phyloP scores from a whole-genome alignment of 805 yeast genomes.

The Clavispora carvajalis region DNA sequence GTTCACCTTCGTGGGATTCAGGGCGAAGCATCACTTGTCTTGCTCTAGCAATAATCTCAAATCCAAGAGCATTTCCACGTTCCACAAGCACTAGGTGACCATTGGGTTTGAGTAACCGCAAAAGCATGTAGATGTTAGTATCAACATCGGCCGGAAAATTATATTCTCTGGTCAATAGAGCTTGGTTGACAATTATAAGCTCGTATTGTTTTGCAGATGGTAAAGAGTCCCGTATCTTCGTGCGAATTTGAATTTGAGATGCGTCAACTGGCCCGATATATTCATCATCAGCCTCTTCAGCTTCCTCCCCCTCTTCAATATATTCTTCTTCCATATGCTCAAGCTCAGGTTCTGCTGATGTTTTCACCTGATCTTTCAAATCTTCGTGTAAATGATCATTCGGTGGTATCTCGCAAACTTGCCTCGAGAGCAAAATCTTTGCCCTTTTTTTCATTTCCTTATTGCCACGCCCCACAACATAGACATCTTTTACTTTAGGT shows the following conservation, averaged over 20 bases:
- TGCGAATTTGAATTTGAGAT: conserved; percentile 46
- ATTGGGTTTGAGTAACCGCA: conserved; percentile 62
- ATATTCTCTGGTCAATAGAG: conserved; percentile 54
- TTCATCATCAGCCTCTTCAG: conserved; percentile 13
- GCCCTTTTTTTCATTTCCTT: conserved; percentile 76
- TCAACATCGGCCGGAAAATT: conserved; percentile 74
- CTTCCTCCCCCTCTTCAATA: not conserved
- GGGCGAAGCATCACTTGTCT: conserved; percentile 89
- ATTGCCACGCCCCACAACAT: conserved; percentile 55
- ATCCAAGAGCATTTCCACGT: conserved; percentile 86
- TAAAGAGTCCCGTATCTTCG: conserved; percentile 49
- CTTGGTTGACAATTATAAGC: conserved; percentile 77
- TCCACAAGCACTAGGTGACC: conserved; percentile 80
- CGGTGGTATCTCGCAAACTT: conserved; percentile 39
- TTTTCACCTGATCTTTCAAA: conserved; percentile 12
- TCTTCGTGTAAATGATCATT: conserved; percentile 7
- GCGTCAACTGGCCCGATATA: conserved; percentile 49
- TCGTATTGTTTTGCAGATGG: conserved; percentile 62
- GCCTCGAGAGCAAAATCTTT: conserved; percentile 67
- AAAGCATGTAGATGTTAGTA: conserved; percentile 51
- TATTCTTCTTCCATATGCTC: conserved; percentile 4
- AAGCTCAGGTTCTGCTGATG: conserved; percentile 7
- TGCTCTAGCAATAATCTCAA: conserved; percentile 84
- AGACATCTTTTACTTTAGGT: conserved; percentile 65
- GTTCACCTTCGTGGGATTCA: conserved; percentile 50